Percentiles rank a stretch among this genome's conserved stretches.
Evolutionary conservation across 805 yeast genomes (phyloP).

Genomic region (Naumovozyma dairenensis): DNA sequence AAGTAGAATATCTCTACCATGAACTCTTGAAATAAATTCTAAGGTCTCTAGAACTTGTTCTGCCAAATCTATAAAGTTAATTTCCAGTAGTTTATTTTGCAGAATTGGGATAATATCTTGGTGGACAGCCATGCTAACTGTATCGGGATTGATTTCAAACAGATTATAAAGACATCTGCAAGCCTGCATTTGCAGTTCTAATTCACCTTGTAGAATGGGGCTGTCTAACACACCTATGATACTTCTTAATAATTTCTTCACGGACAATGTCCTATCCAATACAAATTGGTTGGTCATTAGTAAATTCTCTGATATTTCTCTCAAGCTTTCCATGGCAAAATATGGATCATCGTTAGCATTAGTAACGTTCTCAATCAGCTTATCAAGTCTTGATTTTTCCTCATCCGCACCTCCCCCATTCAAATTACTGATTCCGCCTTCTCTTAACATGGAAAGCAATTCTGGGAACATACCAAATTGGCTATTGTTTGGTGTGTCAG

Average conservation of each 20-base stretch:
- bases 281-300: slow-evolving; percentile 58
- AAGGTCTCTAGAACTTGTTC: slow-evolving; percentile 80
- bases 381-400: slow-evolving; percentile 16
- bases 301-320: slow-evolving; percentile 52
- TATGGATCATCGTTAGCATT: slow-evolving; percentile 43
- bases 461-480: slow-evolving; percentile 28
- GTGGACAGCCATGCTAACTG: slow-evolving; percentile 50
- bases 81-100: slow-evolving; percentile 56
- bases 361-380: slow-evolving; percentile 20
- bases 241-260: slow-evolving; percentile 42
- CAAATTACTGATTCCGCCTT: too few species aligned
- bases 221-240: slow-evolving; percentile 50
- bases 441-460: slow-evolving; percentile 28
- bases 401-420: slow-evolving; percentile 10
- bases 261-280: slow-evolving; percentile 57
- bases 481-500: too few species aligned
- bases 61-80: slow-evolving; percentile 79
- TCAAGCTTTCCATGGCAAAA: slow-evolving; percentile 51
- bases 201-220: slow-evolving; percentile 47
- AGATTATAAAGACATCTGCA: slow-evolving; percentile 78
- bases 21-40: slow-evolving; percentile 52
- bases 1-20: slow-evolving; percentile 41
- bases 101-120: slow-evolving; percentile 60
- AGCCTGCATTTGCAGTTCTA: slow-evolving; percentile 75
- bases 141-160: slow-evolving; percentile 62